Base-by-base conservation (phyloP, 208 protist species). In the Crithidia acanthocephali region DNA sequence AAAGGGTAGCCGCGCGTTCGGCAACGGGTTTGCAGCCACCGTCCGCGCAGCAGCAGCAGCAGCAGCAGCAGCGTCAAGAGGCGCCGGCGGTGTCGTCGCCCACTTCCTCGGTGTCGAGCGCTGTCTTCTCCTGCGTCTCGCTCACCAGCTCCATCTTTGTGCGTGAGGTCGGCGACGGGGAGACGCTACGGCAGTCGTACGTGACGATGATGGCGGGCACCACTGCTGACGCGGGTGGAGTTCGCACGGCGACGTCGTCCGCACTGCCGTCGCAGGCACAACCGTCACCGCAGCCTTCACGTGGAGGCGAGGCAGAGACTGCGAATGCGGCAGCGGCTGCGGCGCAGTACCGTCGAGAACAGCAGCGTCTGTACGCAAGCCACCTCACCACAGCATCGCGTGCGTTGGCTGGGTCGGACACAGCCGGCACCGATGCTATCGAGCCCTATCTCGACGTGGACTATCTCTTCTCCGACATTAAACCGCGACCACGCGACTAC, bases 91-190 rank as follows among this genome's bases (percentile, higher is more conserved):
- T 40, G 5, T 2, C 48, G 16, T 42, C 72, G 10, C 23, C 30
- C 2, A 22, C 47, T n/a, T 76, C 63, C 15, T 77, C 72, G 13
- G 25, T 77, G 9, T 28, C 65, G 8, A 72, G 30, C 3, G 37
- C 53, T 2, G 40, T 33, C 1, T 64, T 77, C n/a, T 72, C 72
- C 8, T 42, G 13, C n/a, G 72, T 45, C 13, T 77, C 72, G 32
- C 64, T 77, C 11, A 56, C 72, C 13, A 72, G 64, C 47, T 62
- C 72, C 18, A 66, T 77, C 9, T 77, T 77, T 47, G 11, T 62
- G 8, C 72, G 50, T 27, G 72, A 77, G 37, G 23, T 77, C 27
- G 72, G 72, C 30, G 56, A 66, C n/a, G 35, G 47, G 25, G 62
- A 51, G 37, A 44, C 56, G 22, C 53, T 58, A 45, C 63, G 72